phyloP scores from a whole-genome alignment of 2,329 filamentous ascomycete genomes.

The Neofusicoccum umdonicola region DNA sequence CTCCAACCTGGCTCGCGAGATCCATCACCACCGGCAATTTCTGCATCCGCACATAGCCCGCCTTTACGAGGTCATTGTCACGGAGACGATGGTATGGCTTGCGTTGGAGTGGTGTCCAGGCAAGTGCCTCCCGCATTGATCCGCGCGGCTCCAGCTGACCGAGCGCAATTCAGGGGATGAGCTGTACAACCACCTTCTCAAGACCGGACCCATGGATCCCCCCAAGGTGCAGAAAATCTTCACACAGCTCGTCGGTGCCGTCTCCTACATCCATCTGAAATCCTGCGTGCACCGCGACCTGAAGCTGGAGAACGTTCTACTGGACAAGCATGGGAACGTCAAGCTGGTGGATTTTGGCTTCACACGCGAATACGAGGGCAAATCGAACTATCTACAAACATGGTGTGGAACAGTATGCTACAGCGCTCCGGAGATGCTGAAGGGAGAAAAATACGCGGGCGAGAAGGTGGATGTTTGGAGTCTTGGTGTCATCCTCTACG shows the following conservation, averaged over 20 bases:
- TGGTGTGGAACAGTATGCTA: constrained; percentile 98
- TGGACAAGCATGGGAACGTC: constrained; percentile 96
- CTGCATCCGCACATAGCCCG: constrained; percentile 95
- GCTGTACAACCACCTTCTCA: constrained; percentile 91
- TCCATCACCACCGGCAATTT: constrained; percentile 97
- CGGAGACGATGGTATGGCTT: constrained; percentile 91
- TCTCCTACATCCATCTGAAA: constrained; percentile 91
- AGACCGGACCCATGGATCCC: constrained; percentile 78
- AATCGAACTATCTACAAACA: constrained; percentile 90
- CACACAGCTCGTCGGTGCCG: constrained; percentile 89
- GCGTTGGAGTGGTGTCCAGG: constrained; percentile 95
- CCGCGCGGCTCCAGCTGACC: background rate
- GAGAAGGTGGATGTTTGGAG: constrained; percentile 99
- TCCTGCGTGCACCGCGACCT: constrained; percentile 95
- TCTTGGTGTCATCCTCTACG: constrained; percentile 79
- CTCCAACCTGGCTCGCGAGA: constrained; percentile 91
- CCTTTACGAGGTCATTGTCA: constrained; percentile 97
- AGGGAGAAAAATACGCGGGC: constrained; percentile 94
- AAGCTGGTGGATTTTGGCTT: constrained; percentile 98
- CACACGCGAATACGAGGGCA: constrained; percentile 93
- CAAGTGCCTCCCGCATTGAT: constrained; percentile 40
- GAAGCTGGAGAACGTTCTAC: constrained; percentile 92
- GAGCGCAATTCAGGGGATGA: constrained; percentile 68
- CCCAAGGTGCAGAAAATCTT: constrained; percentile 94
- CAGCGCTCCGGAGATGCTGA: constrained; percentile 96